Base-by-base conservation (phyloP, 352 stramenopile genomes). In the Phytopythium montanum region DNA sequence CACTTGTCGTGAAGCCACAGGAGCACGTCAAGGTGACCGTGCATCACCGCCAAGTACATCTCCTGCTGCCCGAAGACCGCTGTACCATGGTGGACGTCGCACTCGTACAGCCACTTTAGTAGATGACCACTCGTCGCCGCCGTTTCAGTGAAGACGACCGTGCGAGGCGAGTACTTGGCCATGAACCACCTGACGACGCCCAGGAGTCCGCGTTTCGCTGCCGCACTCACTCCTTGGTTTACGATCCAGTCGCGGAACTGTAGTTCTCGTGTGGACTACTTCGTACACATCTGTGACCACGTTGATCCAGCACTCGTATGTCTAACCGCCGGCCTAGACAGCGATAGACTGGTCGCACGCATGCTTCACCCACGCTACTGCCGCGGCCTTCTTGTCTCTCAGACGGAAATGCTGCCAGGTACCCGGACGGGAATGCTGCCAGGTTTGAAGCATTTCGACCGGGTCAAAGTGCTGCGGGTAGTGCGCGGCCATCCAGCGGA, bases 101-200 rank as follows among this genome's bases (percentile, higher is more conserved):
- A 3, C 25, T 33, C 51, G 64, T 73, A 59, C 28, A 76, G 61
- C 68, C 68, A 76, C 49, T 73, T 53, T 21, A 94, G 65, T 31
- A 90, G 68, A 56, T 92, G 82, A 0, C 85, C 82, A 21, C 72
- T 72, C n/a, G 79, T 62, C 49, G 85, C 82, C 0, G 85, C 83
- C 53, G 81, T 88, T 63, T 94, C 81, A 19, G 28, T 38, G 46
- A 54, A n/a, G n/a, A n/a, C 25, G 75, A 92, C 87, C 16, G 85
- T 74, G 57, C 72, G 76, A 16, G 75, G 74, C 3, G 77, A 85
- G 25, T 82, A 74, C 12, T 75, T 68, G 55, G 72, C 78, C 33
- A 76, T 64, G 25, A 88, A 58, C 85, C 85, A 94, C 55, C 79
- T 61, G 8, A 94, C 70, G 14, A 88, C 64, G 19, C 31, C 46